Evolutionary conservation across 176 grass and related monocot genomes (phyloP).

Genomic region (Chrysopogon serrulatus): DNA sequence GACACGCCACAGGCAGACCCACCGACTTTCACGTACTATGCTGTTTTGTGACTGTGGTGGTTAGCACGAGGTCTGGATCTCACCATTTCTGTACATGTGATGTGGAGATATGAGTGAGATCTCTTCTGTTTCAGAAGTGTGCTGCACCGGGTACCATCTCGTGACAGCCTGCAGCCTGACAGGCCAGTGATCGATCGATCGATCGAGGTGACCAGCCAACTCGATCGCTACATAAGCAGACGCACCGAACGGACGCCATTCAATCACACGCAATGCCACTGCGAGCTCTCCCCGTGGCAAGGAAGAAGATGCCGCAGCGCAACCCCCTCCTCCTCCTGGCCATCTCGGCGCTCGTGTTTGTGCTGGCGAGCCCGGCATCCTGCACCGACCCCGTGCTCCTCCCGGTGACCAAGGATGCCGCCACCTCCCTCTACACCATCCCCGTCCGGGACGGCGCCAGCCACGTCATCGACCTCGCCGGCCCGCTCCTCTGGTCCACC

Average conservation of each 20-base stretch:
- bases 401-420: conserved; percentile 15
- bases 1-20: too few species aligned
- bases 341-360: not conserved
- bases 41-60: too few species aligned
- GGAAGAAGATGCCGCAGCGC: not conserved
- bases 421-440: conserved; percentile 40
- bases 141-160: too few species aligned
- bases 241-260: not conserved
- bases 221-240: not conserved
- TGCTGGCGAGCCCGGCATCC: not conserved
- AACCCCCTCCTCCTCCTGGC: not conserved
- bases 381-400: not conserved
- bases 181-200: too few species aligned
- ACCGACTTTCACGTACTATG: too few species aligned
- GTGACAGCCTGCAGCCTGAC: not conserved
- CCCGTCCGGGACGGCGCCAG: not conserved
- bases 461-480: conserved; percentile 29
- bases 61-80: too few species aligned
- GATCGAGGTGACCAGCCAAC: not conserved
- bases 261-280: not conserved
- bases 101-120: not conserved
- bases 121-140: too few species aligned
- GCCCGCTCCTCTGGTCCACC: conserved; percentile 34
- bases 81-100: too few species aligned
- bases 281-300: not conserved